Evolutionary conservation across 1,284 basidiomycete genomes (phyloP), one percentile per base, ranked within the genome.

Genomic region (Meira nashicola): DNA sequence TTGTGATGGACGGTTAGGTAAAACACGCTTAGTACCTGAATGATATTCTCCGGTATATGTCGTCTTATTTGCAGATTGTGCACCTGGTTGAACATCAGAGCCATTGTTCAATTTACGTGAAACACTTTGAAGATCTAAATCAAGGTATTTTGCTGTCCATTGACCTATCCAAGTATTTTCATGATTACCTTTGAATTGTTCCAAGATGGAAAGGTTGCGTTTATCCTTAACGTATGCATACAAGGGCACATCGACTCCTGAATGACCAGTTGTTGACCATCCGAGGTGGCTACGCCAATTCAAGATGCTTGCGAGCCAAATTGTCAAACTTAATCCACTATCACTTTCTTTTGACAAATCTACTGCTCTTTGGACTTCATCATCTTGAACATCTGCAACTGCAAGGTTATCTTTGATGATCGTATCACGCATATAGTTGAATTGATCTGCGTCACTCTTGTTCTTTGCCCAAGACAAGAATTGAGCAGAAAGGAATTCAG

Each of bases 141-240:
- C 23, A 21, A 72, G 68, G 54, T 49, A 65, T 11, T 51, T 11
- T 17, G 58, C 56, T 43, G 67, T 72, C 63, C 62, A 73, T 21
- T 64, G 44, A 17, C 66, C 70, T 58, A 73, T 67, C 66, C 64
- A 72, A 1, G 70, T 70, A 64, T 73, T 73, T n/a, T 68, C 67
- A 64, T 72, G 70, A 39, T 67, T 68, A 12, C 69, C 71, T 7
- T 44, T 53, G 43, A 62, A 38, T 39, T 63, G 41, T 5, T 39
- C 2, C 11, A 48, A 25, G 25, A 57, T 11, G n/a, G n/a, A n/a
- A 33, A 33, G 28, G 1, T 17, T 39, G 2, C 17, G 4, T 33
- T 56, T 58, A 14, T 62, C 62, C 39, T 64, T 57, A 37, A 62
- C 58, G 64, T 73, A 59, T 52, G 60, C 59, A 65, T 73, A 70